Evolutionary conservation across 345 rosid genomes (phyloP).

Genomic region (Kandelia obovata): DNA sequence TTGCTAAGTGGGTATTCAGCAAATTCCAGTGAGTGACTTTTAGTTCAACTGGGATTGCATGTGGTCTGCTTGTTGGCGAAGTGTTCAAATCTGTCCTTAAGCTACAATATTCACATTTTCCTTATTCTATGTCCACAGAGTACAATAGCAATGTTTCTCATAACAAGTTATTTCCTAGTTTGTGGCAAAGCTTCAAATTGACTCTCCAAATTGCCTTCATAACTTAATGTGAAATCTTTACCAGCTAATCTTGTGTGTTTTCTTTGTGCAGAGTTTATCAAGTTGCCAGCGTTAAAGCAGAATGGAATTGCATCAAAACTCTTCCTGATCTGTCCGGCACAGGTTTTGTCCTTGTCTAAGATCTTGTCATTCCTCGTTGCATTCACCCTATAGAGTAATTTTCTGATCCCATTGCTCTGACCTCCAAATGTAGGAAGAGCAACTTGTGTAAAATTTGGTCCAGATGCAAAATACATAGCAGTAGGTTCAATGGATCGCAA

Average conservation of each 20-base stretch:
- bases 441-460: slow-evolving; percentile 68
- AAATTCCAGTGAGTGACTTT: too few species aligned
- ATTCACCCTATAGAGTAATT: background rate
- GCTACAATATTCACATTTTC: too few species aligned
- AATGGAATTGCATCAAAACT: slow-evolving; percentile 84
- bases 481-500: slow-evolving; percentile 95
- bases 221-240: background rate
- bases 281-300: slow-evolving; percentile 87
- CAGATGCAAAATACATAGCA: slow-evolving; percentile 73
- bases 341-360: slow-evolving; percentile 37
- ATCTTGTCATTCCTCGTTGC: background rate
- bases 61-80: background rate
- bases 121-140: too few species aligned
- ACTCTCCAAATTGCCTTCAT: background rate
- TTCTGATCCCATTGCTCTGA: background rate
- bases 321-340: slow-evolving; percentile 96
- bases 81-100: too few species aligned
- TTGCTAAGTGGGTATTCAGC: too few species aligned
- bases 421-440: slow-evolving; percentile 50
- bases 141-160: background rate
- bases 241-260: background rate
- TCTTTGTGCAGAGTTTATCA: slow-evolving; percentile 60
- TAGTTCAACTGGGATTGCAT: too few species aligned
- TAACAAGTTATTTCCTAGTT: background rate
- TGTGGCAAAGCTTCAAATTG: background rate